A percentile compares a stretch with the other conserved stretches of the same genome.
Evolutionary conservation across 495 filamentous ascomycete genomes (phyloP).

Genomic region (Acidiella bohemica): DNA sequence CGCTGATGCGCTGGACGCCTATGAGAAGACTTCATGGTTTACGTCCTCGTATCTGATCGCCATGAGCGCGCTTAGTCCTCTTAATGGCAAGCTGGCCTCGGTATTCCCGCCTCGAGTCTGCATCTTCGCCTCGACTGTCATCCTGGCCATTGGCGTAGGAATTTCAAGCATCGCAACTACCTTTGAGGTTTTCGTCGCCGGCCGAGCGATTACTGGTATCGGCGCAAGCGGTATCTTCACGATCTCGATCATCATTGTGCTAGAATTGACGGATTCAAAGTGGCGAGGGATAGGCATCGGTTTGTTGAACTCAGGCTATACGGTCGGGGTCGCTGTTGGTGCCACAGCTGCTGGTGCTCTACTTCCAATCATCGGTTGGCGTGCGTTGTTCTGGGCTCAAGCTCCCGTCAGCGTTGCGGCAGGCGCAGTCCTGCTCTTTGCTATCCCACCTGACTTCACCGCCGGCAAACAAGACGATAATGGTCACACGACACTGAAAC

Average conservation of each 20-base stretch:
- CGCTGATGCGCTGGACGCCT: conserved; percentile 57
- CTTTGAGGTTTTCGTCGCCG: conserved; percentile 50
- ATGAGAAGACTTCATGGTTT: conserved; percentile 59
- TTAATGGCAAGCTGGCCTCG: conserved; percentile 51
- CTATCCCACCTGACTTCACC: conserved; percentile 37
- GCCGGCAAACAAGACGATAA: conserved; percentile 10
- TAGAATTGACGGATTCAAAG: conserved; percentile 51
- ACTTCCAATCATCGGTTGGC: conserved; percentile 50
- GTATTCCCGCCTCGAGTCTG: conserved; percentile 53
- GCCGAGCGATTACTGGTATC: conserved; percentile 48
- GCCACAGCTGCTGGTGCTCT: conserved; percentile 56
- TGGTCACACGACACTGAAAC: conserved; percentile 22
- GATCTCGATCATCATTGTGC: conserved; percentile 51
- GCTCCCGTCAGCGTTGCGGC: conserved; percentile 42
- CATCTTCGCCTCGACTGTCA: conserved; percentile 40
- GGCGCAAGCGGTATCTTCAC: conserved; percentile 56
- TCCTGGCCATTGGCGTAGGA: conserved; percentile 48
- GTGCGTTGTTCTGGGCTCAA: conserved; percentile 55
- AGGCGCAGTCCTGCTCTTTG: conserved; percentile 44
- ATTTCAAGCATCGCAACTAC: conserved; percentile 44
- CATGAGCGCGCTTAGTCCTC: conserved; percentile 49
- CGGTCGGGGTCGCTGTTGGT: conserved; percentile 54
- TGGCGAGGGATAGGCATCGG: conserved; percentile 58
- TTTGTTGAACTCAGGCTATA: conserved; percentile 50
- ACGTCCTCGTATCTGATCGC: conserved; percentile 61